Base-by-base conservation (phyloP, 805 yeast genomes). In the Brettanomyces naardenensis region DNA sequence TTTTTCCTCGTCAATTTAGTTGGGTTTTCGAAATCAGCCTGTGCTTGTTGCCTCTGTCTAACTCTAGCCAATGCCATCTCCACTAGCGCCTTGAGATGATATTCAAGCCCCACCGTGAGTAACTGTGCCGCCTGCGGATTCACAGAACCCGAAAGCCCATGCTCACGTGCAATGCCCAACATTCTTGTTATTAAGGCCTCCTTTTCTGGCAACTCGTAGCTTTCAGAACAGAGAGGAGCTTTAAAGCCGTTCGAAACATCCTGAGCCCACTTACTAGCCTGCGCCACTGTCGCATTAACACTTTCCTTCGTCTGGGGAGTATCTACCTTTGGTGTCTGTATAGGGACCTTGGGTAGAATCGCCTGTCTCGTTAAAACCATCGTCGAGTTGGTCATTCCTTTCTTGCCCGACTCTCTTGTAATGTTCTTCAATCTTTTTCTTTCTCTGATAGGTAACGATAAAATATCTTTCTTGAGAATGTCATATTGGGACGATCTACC, bases 241-340 rank as follows among this genome's bases (percentile, higher is more conserved):
- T 84, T 87, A 39, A 86, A 73, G 3, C 92, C 94, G 51, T 81
- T 88, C 38, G 81, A 71, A 14, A 92, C 85, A 53, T 92, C 97
- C 57, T 89, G 95, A 18, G 94, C 86, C 90, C 96, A 88, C 48
- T 81, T 81, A 22, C 78, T 71, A 25, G 85, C 71, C 47, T 73
- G 75, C 14, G 53, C 59, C 11, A 48, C 26, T 23, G 38, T 28
- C 10, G 33, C 38, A n/a, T 19, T 17, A n/a, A 28, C 19, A n/a
- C 9, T 28, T 17, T 35, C 33, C 14, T 35, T 35, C 9, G 33
- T 20, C 27, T 29, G 38, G 7, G 33, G 21, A 14, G 17, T 22
- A 5, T n/a, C 28, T 10, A 22, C 31, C 14, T 20, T 20, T 4
- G 33, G 33, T 4, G 33, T 23, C 13, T 25, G 18, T 53, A 80